These are phyloP conservation scores for Solanum hybrid DNA, from an alignment of 305 asterid species.

Conservation along the genomic window DNA sequence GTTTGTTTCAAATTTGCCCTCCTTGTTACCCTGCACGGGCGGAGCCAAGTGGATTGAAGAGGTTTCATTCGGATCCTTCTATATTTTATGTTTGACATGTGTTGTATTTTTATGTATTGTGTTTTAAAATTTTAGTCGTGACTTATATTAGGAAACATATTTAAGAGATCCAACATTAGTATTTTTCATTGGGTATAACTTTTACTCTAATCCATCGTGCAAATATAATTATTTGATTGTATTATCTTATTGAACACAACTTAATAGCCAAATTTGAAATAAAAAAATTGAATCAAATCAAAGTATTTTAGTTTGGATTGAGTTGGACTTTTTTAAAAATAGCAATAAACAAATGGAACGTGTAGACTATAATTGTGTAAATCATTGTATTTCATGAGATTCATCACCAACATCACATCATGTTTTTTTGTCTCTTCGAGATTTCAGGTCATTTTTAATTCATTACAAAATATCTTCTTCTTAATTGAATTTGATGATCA, in stretches of 20 bases:
- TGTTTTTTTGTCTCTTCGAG: not conserved
- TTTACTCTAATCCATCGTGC: not conserved
- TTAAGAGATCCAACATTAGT: not conserved
- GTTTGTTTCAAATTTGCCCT: not conserved
- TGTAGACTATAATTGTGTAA: not conserved
- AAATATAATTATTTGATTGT: not conserved
- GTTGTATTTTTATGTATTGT: not conserved
- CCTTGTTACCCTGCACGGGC: not conserved
- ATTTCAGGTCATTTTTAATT: not conserved
- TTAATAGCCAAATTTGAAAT: rapidly evolving
- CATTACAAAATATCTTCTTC: not conserved
- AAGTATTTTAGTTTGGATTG: not conserved
- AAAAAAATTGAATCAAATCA: not conserved
- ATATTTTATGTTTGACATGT: too few species aligned
- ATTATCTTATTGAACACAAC: not conserved
- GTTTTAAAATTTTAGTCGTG: not conserved
- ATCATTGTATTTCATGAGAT: not conserved
- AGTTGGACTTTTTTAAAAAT: not conserved
- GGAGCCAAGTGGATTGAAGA: not conserved
- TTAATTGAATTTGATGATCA: not conserved
- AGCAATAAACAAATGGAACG: not conserved
- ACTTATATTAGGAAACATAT: not conserved
- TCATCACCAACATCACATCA: not conserved
- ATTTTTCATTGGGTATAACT: not conserved
- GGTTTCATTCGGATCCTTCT: not conserved